Evolutionary conservation across 164 flowering plant species (phyloP).

Genomic region (Liquidambar formosana): DNA sequence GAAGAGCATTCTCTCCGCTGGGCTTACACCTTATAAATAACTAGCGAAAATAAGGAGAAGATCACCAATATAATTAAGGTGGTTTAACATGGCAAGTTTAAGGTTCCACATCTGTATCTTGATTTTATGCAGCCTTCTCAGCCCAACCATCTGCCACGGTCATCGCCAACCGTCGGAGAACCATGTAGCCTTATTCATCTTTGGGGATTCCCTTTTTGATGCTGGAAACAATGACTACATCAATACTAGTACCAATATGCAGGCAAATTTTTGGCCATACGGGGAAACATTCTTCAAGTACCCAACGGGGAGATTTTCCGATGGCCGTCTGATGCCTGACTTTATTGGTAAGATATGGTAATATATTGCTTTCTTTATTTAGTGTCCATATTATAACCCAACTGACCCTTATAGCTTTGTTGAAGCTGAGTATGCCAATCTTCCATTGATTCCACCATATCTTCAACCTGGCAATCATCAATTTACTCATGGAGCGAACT

Average conservation of each 20-base stretch:
- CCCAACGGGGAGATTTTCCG: slow-evolving; percentile 49
- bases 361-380: not conserved
- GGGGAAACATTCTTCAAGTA: slow-evolving; percentile 36
- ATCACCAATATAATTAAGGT: too few relatives aligned
- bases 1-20: too few relatives aligned
- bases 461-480: slow-evolving; percentile 5
- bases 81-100: too few relatives aligned
- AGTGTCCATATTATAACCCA: not conserved
- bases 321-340: slow-evolving; percentile 51
- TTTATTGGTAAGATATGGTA: slow-evolving; percentile 36
- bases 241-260: slow-evolving; percentile 23
- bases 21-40: too few relatives aligned
- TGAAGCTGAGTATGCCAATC: slow-evolving; percentile 8
- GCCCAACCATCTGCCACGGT: slow-evolving; percentile 1
- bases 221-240: slow-evolving; percentile 50
- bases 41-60: too few relatives aligned
- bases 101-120: too few relatives aligned
- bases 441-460: slow-evolving; percentile 10
- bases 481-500: slow-evolving; percentile 1
- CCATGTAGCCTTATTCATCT: slow-evolving; percentile 35
- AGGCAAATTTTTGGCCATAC: slow-evolving; percentile 47
- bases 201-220: slow-evolving; percentile 47
- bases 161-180: not conserved
- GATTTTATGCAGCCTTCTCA: slow-evolving; percentile 9
- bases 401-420: not conserved